phyloP scores from a whole-genome alignment of 225 moss, liverwort and hornwort species.

The Ulota crispa region DNA sequence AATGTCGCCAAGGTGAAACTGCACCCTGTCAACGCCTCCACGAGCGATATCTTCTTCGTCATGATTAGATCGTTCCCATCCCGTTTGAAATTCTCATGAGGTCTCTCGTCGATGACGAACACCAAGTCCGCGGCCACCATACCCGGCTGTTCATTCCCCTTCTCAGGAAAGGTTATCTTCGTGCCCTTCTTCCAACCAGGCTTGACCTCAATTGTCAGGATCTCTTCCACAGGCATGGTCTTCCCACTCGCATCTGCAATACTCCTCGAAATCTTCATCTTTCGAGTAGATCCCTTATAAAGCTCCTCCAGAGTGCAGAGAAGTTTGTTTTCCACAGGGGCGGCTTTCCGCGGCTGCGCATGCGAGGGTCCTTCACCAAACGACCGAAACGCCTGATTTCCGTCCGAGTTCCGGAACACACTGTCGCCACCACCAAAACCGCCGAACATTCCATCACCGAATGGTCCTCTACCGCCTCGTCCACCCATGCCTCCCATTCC shows the following conservation, averaged over 20 bases:
- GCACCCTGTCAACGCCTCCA: constrained; percentile 91
- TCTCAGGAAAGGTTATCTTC: constrained; percentile 98
- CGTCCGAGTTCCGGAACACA: constrained; percentile 45
- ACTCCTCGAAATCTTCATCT: constrained; percentile 99
- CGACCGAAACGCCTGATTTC: constrained; percentile 73
- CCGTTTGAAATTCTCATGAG: constrained; percentile 89
- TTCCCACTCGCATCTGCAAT: constrained; percentile 92
- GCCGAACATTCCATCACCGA: constrained; percentile 60
- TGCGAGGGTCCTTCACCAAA: constrained; percentile 86
- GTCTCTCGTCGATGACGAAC: constrained; percentile 97
- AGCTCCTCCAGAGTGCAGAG: constrained; percentile 95
- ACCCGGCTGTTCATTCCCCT: constrained; percentile 94
- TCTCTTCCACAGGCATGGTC: constrained; percentile 94
- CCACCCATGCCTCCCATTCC: constrained; percentile 44
- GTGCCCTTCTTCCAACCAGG: constrained; percentile 99
- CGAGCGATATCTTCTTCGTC: constrained; percentile 78
- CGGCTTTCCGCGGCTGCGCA: constrained; percentile 84
- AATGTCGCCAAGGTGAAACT: constrained; percentile 73
- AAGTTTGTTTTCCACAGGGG: constrained; percentile 92
- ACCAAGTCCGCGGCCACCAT: constrained; percentile 94
- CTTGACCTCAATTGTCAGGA: constrained; percentile 97
- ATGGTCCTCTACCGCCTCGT: constrained; percentile 39
- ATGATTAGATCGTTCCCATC: constrained; percentile 97
- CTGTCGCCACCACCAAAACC: constrained; percentile 50
- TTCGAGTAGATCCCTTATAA: constrained; percentile 88